phyloP scores from a whole-genome alignment of 2,329 filamentous ascomycete genomes.

The Cladosporium sp. region DNA sequence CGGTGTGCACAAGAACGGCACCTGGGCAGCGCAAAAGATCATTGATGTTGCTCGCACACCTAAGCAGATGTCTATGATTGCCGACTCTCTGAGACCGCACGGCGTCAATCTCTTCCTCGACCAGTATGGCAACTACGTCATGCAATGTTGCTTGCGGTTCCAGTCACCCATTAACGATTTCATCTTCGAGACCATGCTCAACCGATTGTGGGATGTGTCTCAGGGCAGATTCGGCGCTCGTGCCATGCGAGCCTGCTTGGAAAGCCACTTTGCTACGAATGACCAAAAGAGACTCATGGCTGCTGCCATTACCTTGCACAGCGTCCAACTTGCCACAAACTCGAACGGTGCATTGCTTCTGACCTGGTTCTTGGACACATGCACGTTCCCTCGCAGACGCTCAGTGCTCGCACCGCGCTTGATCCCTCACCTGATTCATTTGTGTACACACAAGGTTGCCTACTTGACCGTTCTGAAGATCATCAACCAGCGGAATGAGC shows the following conservation, averaged over 20 bases:
- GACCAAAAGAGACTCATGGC: constrained; percentile 95
- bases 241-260: constrained; percentile 93
- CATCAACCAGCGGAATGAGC: constrained; percentile 94
- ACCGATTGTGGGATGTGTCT: constrained; percentile 85
- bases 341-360: constrained; percentile 89
- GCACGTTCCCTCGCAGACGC: constrained; percentile 86
- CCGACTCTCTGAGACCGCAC: constrained; percentile 78
- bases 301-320: constrained; percentile 91
- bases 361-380: constrained; percentile 98
- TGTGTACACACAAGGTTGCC: constrained; percentile 98
- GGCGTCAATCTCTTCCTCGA: constrained; percentile 90
- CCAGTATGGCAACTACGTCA: constrained; percentile 97
- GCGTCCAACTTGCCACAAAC: constrained; percentile 92
- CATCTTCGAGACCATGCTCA: constrained; percentile 97
- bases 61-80: constrained; percentile 76
- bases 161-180: constrained; percentile 86
- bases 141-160: constrained; percentile 94
- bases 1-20: constrained; percentile 97
- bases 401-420: constrained; percentile 88
- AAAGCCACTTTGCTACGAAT: constrained; percentile 91
- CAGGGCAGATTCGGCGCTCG: constrained; percentile 92
- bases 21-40: constrained; percentile 98
- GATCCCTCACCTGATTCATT: constrained; percentile 85
- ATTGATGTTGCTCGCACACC: constrained; percentile 91
- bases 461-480: constrained; percentile 97